Base-by-base conservation (phyloP, 2,329 filamentous ascomycete genomes). In the Catunica adiposa region DNA sequence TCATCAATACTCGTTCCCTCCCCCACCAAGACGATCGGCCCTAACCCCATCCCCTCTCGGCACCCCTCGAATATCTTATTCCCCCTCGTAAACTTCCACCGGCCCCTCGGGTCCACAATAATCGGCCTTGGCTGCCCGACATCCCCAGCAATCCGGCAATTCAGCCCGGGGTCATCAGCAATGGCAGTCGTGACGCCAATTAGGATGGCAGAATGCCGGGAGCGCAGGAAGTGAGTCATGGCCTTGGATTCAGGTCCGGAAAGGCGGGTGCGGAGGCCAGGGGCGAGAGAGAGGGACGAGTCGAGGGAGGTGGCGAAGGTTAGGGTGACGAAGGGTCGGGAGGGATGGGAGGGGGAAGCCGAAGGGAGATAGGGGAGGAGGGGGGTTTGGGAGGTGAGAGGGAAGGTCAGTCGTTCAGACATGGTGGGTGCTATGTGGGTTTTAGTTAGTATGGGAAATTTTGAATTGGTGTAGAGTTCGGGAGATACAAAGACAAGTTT, bases 281-380 rank as follows among this genome's bases (percentile, higher is more conserved):
- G 87, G 0, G 82, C 75, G 26, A 90, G 75, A 1, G 89, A 79
- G 53, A 94, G 75, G 55, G 82, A 79, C 42, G 84, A 83, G 70
- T 97, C 90, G 61, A 98, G 82, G 3, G 89, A 96, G 5, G 83
- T 84, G 22, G 92, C 90, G 68, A 89, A 97, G 11, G 90, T 96
- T 42, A 96, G 74, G 1, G 89, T 96, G 52, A 88, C 76, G 65
- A 77, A 78, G 9, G 73, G 47, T 23, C 47, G 62, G 1, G 11
- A 7, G n/a, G 40, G n/a, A 38, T 14, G n/a, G 37, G 37, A 38
- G 5, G 37, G n/a, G 4, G 37, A 38, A 38, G 25, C 8, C 5
- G 62, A 58, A 1, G 69, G 69, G 5, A 71, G 63, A 20, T 66
- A 66, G 31, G 63, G 57, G 53, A 69, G 65, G 2, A 71, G 63